These are phyloP conservation scores for Endothia cerciana DNA, from an alignment of 2,329 filamentous ascomycete genomes.

Conservation along the genomic window DNA sequence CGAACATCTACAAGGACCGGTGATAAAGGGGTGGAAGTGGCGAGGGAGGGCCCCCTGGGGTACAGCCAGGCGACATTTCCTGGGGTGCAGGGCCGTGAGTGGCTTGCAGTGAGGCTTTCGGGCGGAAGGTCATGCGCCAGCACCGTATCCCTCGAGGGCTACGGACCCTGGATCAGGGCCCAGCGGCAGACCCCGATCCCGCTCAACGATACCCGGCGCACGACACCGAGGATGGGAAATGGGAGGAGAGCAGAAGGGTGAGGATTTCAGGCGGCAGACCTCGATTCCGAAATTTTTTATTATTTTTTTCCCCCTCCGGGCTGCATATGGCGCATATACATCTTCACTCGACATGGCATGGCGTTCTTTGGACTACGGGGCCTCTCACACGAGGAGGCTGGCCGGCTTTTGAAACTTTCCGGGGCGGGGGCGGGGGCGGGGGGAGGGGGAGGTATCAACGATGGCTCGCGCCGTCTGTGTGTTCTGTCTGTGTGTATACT, in stretches of 20 bases:
- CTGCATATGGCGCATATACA: constrained; percentile 25
- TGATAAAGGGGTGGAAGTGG: constrained; percentile 40
- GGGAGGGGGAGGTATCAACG: background rate
- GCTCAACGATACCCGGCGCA: background rate
- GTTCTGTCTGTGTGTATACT: constrained; percentile 23
- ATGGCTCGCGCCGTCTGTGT: constrained; percentile 15
- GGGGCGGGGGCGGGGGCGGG: background rate
- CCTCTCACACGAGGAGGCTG: constrained; percentile 7
- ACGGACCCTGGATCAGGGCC: background rate
- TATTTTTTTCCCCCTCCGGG: too few species aligned
- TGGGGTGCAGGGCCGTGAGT: background rate
- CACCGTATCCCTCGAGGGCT: background rate
- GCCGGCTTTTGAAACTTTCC: background rate
- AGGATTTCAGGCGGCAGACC: constrained; percentile 11
- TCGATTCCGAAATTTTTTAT: constrained; percentile 3
- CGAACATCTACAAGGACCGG: constrained; percentile 91
- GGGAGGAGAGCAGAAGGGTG: background rate
- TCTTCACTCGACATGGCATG: constrained; percentile 30
- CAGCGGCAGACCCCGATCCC: background rate
- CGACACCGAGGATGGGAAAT: background rate
- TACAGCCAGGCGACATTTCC: background rate
- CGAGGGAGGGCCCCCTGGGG: background rate
- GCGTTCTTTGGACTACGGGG: constrained; percentile 25
- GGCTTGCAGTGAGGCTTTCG: background rate
- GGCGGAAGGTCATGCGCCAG: background rate